Evolutionary conservation across 208 protist species (phyloP), one percentile per base, ranked within the genome.

Genomic region (Vickermania ingenoplastis): DNA sequence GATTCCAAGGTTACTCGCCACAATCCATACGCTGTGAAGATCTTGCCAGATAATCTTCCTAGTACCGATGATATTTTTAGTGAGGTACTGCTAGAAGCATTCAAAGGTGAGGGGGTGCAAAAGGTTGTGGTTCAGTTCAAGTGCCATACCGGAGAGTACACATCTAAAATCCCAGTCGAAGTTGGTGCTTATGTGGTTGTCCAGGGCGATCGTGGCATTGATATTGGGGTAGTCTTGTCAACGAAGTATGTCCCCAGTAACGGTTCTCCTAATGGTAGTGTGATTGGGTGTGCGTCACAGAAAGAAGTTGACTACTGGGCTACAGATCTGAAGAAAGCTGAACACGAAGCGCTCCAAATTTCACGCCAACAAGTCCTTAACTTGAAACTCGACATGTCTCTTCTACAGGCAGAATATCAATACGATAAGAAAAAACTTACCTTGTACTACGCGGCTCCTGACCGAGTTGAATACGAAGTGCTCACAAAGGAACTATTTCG

Each of bases 351-450:
- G 3, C 69, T 88, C 4, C 69, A 71, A 3, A 85, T 77, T 60
- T 91, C 81, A 61, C 81, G 88, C 36, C 63, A 59, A 21, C 83
- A 78, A 22, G 85, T 89, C 3, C 50, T 69, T 7, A 59, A 67
- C 23, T 81, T 89, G 36, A 66, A 73, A 5, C 65, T 92, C 22
- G 77, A 86, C 26, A 92, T 96, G 81, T 67, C 79, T 11, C 80
- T 96, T 55, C 77, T 72, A 14, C 81, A 91, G n/a, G 83, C 84
- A 0, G 86, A 94, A 58, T 96, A 93, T 57, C 89, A 96, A 63
- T 96, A 91, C 63, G 89, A 96, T 67, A 92, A 92, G 56, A 94
- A 96, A 59, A 96, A 96, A 71, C 79, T 96, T 0, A 96, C 86
- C 5, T 96, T 96, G 59, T 92, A 93, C 73, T 96, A 96, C 72